phyloP scores from a whole-genome alignment of 2,329 filamentous ascomycete genomes.

The Penicillium sp. region DNA sequence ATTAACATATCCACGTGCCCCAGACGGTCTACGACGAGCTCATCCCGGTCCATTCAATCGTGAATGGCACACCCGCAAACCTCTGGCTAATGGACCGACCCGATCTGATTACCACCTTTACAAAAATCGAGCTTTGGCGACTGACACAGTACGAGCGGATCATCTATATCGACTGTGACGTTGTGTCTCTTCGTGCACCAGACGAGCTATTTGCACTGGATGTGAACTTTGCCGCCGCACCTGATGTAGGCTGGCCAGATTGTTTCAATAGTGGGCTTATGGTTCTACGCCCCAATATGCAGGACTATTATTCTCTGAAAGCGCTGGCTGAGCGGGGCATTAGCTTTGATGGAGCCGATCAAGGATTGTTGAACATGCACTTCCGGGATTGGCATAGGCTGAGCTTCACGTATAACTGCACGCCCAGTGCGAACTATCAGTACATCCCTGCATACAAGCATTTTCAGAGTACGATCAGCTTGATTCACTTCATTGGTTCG shows the following conservation, averaged over 20 bases:
- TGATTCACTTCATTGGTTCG: slow-evolving; percentile 92
- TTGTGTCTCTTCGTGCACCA: slow-evolving; percentile 84
- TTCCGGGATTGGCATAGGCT: slow-evolving; percentile 84
- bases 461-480: slow-evolving; percentile 83
- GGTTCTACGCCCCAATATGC: slow-evolving; percentile 82
- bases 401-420: slow-evolving; percentile 96
- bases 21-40: slow-evolving; percentile 85
- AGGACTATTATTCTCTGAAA: slow-evolving; percentile 81
- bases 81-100: slow-evolving; percentile 87
- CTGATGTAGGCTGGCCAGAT: slow-evolving; percentile 97
- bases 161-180: slow-evolving; percentile 91
- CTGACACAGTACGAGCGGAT: slow-evolving; percentile 87
- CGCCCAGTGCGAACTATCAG: slow-evolving; percentile 94
- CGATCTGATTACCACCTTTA: slow-evolving; percentile 90
- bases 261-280: slow-evolving; percentile 98
- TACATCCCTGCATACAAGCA: slow-evolving; percentile 94
- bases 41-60: slow-evolving; percentile 78
- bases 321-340: slow-evolving; percentile 83
- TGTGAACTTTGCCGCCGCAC: slow-evolving; percentile 68
- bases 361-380: slow-evolving; percentile 93
- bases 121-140: slow-evolving; percentile 93
- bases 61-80: slow-evolving; percentile 75
- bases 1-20: slow-evolving; percentile 20
- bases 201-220: slow-evolving; percentile 83
- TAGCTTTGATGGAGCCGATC: slow-evolving; percentile 96